Evolutionary conservation across 1,284 basidiomycete species (phyloP).

Genomic region (Pascua guehoae): DNA sequence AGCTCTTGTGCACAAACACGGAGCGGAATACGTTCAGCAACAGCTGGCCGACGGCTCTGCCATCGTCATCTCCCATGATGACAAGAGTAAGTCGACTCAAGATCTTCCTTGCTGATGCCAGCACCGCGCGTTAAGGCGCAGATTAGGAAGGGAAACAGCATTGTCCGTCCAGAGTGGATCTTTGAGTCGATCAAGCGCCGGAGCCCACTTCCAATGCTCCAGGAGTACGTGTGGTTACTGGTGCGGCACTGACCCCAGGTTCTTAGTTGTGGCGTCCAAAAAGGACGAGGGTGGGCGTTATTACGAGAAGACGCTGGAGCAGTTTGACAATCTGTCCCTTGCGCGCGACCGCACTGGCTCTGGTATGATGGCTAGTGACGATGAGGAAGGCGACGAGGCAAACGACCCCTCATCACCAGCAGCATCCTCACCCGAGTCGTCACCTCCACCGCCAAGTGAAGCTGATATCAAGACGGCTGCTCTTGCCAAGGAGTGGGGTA

Average conservation of each 20-base stretch:
- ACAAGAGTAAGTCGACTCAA: slow-evolving; percentile 32
- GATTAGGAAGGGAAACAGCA: slow-evolving; percentile 56
- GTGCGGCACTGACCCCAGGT: slow-evolving; percentile 20
- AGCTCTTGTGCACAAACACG: slow-evolving; percentile 63
- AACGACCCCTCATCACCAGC: slow-evolving; percentile 12
- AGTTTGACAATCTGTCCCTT: slow-evolving; percentile 29
- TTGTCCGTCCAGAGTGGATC: slow-evolving; percentile 77
- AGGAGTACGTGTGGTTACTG: slow-evolving; percentile 56
- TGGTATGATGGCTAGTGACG: neutral
- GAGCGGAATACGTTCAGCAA: slow-evolving; percentile 66
- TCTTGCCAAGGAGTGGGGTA: too few species aligned
- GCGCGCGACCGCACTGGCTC: slow-evolving; percentile 27
- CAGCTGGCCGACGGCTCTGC: slow-evolving; percentile 41
- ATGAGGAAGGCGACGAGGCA: slow-evolving; percentile 4
- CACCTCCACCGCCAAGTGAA: too few species aligned
- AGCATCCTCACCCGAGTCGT: too few species aligned
- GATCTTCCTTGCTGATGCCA: slow-evolving; percentile 10
- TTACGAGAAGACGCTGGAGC: slow-evolving; percentile 33
- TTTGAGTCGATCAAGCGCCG: slow-evolving; percentile 65
- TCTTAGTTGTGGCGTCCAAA: slow-evolving; percentile 43
- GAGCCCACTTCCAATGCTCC: slow-evolving; percentile 59
- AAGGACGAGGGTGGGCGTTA: slow-evolving; percentile 32
- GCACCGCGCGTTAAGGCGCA: slow-evolving; percentile 52
- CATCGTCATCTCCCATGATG: slow-evolving; percentile 55
- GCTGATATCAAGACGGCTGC: too few species aligned